Evolutionary conservation across 441 rosid species (phyloP).

Genomic region (Aquilaria agallochum): DNA sequence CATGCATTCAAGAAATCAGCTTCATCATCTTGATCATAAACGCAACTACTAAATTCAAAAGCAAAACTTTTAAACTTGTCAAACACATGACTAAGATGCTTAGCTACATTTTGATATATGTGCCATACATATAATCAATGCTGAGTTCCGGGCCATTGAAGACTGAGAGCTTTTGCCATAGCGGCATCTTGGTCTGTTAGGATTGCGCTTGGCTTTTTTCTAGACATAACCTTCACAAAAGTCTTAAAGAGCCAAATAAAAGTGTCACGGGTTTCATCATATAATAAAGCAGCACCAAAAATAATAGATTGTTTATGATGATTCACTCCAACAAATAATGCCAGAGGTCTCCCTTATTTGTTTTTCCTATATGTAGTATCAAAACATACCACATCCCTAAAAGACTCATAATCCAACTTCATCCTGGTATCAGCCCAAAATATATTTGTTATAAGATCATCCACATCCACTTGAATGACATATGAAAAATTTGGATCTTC

Average conservation of each 20-base stretch:
- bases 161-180: constrained; percentile 14
- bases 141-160: constrained; percentile 9
- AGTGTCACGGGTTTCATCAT: constrained; percentile 9
- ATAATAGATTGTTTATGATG: constrained; percentile 15
- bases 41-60: neutral
- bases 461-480: constrained; percentile 10
- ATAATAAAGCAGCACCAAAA: constrained; percentile 13
- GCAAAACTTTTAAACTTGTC: neutral
- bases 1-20: neutral
- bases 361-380: neutral
- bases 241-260: constrained; percentile 9
- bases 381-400: constrained; percentile 20
- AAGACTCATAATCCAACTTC: constrained; percentile 18
- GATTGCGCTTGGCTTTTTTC: constrained; percentile 17
- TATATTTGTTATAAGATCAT: constrained; percentile 10
- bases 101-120: constrained; percentile 19
- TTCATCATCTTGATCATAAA: neutral
- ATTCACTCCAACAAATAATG: constrained; percentile 15
- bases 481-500: constrained; percentile 18
- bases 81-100: constrained; percentile 6
- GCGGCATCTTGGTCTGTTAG: constrained; percentile 15
- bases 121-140: constrained; percentile 22
- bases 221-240: constrained; percentile 14
- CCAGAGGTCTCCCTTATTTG: constrained; percentile 6
- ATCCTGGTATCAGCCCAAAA: constrained; percentile 30